phyloP scores from a whole-genome alignment of 129 eudicot species.

The Centella asiatica region DNA sequence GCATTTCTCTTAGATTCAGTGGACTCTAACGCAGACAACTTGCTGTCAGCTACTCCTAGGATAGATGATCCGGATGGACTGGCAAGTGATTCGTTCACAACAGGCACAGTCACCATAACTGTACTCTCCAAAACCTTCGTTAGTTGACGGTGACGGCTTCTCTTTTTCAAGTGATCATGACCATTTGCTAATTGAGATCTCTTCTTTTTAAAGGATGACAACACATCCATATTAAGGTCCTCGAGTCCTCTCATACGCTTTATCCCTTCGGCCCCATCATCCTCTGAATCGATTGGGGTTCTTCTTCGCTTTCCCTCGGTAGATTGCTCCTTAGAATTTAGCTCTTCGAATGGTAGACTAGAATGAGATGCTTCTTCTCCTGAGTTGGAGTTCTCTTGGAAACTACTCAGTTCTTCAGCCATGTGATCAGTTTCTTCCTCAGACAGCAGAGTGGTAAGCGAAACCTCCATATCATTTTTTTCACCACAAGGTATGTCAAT shows the following conservation, averaged over 20 bases:
- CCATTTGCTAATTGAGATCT: constrained; percentile 53
- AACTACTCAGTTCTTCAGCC: constrained; percentile 33
- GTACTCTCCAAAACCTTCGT: constrained; percentile 62
- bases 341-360: constrained; percentile 46
- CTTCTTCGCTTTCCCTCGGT: constrained; percentile 20
- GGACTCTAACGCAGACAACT: constrained; percentile 38
- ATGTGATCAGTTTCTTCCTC: constrained; percentile 28
- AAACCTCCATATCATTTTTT: constrained; percentile 12
- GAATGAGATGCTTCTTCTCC: constrained; percentile 51
- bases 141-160: constrained; percentile 44
- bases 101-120: constrained; percentile 52
- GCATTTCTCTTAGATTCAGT: constrained; percentile 44
- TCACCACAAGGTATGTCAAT: constrained; percentile 16
- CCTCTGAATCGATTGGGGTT: constrained; percentile 65
- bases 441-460: constrained; percentile 13
- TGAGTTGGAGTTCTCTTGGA: constrained; percentile 42
- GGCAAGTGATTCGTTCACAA: constrained; percentile 32
- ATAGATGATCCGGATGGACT: constrained; percentile 27
- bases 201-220: constrained; percentile 42
- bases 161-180: constrained; percentile 55
- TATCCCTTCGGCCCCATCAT: constrained; percentile 56
- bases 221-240: constrained; percentile 49
- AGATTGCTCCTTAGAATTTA: constrained; percentile 23
- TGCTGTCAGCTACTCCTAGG: constrained; percentile 32
- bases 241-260: constrained; percentile 78